Evolutionary conservation across 2,329 filamentous ascomycete species (phyloP), one percentile per base, ranked within the genome.

Genomic region (Emmonsiellopsis sp.): DNA sequence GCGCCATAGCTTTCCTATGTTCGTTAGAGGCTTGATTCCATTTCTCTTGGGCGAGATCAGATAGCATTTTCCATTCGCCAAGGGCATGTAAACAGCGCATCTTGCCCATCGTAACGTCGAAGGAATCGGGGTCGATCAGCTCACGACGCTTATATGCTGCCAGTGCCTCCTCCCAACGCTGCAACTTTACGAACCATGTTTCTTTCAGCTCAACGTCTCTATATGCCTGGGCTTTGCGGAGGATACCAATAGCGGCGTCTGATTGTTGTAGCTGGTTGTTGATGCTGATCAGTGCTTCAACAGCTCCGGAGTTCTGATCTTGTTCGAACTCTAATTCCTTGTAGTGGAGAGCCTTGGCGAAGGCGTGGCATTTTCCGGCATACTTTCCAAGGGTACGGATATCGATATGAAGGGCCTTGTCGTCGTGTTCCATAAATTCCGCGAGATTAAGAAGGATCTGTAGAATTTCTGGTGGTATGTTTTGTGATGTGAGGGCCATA

Each of bases 371-470:
- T 63, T 94, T 92, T 17, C 88, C 92, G 48, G 93, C 93, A 68
- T 97, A 95, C 65, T 92, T 87, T 34, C 94, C 94, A 9, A 98
- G 79, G 8, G 93, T 90, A 48, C 93, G 80, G 58, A 99, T 96
- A 65, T 99, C 94, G 57, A 99, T 98, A 1, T 93, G 93, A 51
- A 99, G 75, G 11, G 94, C 92, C 70, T 98, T 98, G 68, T 99
- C 93, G 62, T 98, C 94, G 65, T 98, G 93, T 67, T 99, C 93
- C 93, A 99, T 99, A 69, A 98, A 99, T 67, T 99, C 93, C 21
- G 93, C 93, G 49, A 99, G 79, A 64, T 98, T 98, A 48, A 99
- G 82, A 32, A 99, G 77, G 49, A 96, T 86, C 56, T 95, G 92
- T 7, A 98, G 77, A 59, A 99, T 86, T 68, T 99, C 94, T 0